These are phyloP conservation scores for Phlyctochytrium bullatum DNA, from an alignment of 192 early-diverging fungal genomes.

Conservation along the genomic window DNA sequence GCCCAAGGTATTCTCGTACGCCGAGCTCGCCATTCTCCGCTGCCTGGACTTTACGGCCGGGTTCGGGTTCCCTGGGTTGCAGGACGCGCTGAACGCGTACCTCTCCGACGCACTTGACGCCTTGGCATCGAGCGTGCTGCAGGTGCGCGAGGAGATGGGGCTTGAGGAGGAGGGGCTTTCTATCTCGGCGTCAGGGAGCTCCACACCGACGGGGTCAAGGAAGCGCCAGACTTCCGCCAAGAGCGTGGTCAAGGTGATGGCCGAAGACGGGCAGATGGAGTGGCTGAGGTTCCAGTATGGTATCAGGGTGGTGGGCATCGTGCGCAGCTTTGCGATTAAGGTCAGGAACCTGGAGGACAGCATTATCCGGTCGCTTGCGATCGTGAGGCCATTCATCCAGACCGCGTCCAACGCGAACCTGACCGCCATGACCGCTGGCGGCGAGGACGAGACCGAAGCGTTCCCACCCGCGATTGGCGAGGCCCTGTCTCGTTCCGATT, in stretches of 20 bases:
- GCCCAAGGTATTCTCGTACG: conserved; percentile 34
- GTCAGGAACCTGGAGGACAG: conserved; percentile 39
- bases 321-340: conserved; percentile 38
- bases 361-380: conserved; percentile 13
- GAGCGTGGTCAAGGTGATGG: conserved; percentile 36
- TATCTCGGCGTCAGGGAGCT: background rate
- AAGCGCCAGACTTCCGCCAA: background rate
- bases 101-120: conserved; percentile 46
- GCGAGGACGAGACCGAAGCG: background rate
- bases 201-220: background rate
- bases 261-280: conserved; percentile 28
- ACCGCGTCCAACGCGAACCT: background rate
- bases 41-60: conserved; percentile 64
- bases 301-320: conserved; percentile 57
- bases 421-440: background rate
- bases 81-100: conserved; percentile 51
- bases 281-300: conserved; percentile 66
- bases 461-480: background rate
- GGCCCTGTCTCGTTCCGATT: background rate
- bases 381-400: background rate
- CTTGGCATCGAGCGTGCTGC: conserved; percentile 37
- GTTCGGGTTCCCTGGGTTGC: conserved; percentile 52
- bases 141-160: conserved; percentile 39
- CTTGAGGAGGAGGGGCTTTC: conserved; percentile 25
- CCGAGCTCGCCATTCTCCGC: conserved; percentile 46